Evolutionary conservation across 306 rosid genomes (phyloP).

Genomic region (Prunus davidiana): DNA sequence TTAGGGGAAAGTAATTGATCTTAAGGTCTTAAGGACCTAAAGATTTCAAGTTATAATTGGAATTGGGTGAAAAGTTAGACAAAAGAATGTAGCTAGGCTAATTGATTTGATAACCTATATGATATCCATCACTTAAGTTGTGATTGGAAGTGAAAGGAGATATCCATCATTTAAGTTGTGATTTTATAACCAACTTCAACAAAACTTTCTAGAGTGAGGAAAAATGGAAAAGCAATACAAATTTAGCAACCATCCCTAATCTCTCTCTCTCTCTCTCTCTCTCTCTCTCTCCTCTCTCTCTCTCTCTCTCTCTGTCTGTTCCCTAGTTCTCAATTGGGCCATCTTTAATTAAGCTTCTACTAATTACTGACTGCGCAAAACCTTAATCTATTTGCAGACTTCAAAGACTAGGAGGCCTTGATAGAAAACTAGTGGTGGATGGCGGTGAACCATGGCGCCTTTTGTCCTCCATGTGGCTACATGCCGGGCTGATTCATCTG

Average conservation of each 20-base stretch:
- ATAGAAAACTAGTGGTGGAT: constrained; percentile 42
- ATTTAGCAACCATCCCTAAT: neutral
- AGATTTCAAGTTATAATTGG: neutral
- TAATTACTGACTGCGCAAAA: neutral
- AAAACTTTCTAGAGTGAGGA: neutral
- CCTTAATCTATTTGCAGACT: constrained; percentile 41
- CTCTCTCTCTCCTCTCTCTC: too few relatives aligned
- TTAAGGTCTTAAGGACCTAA: neutral
- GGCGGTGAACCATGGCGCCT: constrained; percentile 74
- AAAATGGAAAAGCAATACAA: neutral
- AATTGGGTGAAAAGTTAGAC: too few relatives aligned
- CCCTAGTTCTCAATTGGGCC: neutral
- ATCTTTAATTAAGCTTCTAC: too few relatives aligned
- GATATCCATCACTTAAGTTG: neutral
- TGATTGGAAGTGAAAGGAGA: neutral
- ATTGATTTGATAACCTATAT: neutral
- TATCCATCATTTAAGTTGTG: neutral
- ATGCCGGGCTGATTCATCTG: constrained; percentile 82
- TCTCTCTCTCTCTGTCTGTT: too few relatives aligned
- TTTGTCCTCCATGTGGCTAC: constrained; percentile 81
- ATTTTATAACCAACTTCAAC: neutral
- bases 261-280: neutral
- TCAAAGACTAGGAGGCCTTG: constrained; percentile 59
- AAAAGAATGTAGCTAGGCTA: neutral
- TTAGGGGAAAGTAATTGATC: neutral